Percentiles rank a stretch among this genome's conserved stretches.
Conservation (phyloP, 106 monocot genomes). For the Dendrobium catenatum region DNA sequence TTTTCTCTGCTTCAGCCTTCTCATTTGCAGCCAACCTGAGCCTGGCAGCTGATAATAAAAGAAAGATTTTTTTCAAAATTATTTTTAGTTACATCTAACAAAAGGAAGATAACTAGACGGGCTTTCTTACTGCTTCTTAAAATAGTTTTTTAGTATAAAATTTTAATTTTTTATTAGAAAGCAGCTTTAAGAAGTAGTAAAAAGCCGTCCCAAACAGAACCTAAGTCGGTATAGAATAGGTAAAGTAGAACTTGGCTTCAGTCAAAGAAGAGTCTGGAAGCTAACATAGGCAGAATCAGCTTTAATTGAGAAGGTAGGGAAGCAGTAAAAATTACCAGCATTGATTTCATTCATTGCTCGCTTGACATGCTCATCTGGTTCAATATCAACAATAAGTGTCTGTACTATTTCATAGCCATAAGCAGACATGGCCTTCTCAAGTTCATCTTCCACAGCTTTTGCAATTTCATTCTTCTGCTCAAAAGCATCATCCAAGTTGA, state of each 20-base stretch:
- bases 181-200: too few species aligned
- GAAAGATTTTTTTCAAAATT: too few species aligned
- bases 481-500: constrained; percentile 66
- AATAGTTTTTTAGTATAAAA: too few species aligned
- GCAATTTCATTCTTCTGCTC: constrained; percentile 88
- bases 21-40: constrained; percentile 58
- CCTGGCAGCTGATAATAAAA: constrained; percentile 38
- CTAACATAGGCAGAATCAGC: background rate
- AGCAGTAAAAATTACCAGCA: constrained; percentile 33
- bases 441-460: constrained; percentile 66
- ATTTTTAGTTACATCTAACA: background rate
- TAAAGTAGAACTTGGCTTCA: background rate
- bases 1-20: constrained; percentile 69
- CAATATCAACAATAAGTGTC: constrained; percentile 79
- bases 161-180: too few species aligned
- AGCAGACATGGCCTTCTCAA: constrained; percentile 87
- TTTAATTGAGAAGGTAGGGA: background rate
- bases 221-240: background rate
- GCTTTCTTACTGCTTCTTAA: too few species aligned
- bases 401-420: constrained; percentile 85
- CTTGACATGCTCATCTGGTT: constrained; percentile 74
- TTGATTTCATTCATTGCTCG: constrained; percentile 88
- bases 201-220: background rate
- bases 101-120: background rate
- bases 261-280: background rate